phyloP scores from a whole-genome alignment of 257 asterid genomes.

The Knoxia roxburghii region DNA sequence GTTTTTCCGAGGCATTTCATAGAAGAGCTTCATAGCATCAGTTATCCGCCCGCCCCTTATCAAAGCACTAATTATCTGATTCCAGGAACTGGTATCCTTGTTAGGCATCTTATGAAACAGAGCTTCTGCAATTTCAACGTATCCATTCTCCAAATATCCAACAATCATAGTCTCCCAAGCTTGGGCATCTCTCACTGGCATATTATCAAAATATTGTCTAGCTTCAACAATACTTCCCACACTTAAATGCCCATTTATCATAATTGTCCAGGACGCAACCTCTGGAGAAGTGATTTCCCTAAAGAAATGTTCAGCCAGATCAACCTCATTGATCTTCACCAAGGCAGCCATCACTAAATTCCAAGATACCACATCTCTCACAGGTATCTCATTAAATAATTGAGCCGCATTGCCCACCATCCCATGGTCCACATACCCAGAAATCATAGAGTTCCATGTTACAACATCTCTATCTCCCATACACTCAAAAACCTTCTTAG shows the following conservation, averaged over 20 bases:
- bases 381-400: constrained; percentile 32
- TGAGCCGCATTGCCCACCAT: constrained; percentile 39
- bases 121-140: constrained; percentile 40
- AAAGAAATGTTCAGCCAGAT: constrained; percentile 42
- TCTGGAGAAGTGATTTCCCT: constrained; percentile 37
- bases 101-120: constrained; percentile 65
- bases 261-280: constrained; percentile 57
- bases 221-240: constrained; percentile 43
- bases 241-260: constrained; percentile 47
- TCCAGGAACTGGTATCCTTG: constrained; percentile 47
- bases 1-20: constrained; percentile 42
- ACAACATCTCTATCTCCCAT: constrained; percentile 49
- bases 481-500: constrained; percentile 40
- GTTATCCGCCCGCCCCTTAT: constrained; percentile 28
- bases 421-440: constrained; percentile 50
- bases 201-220: constrained; percentile 41
- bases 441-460: constrained; percentile 58
- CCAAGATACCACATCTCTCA: constrained; percentile 60
- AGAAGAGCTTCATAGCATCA: constrained; percentile 46
- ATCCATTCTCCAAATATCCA: constrained; percentile 37
- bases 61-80: constrained; percentile 36
- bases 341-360: constrained; percentile 53
- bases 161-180: constrained; percentile 55
- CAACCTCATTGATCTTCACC: constrained; percentile 35
- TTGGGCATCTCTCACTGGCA: constrained; percentile 49